phyloP scores from a whole-genome alignment of 83 land plant species.

The Picea abies region DNA sequence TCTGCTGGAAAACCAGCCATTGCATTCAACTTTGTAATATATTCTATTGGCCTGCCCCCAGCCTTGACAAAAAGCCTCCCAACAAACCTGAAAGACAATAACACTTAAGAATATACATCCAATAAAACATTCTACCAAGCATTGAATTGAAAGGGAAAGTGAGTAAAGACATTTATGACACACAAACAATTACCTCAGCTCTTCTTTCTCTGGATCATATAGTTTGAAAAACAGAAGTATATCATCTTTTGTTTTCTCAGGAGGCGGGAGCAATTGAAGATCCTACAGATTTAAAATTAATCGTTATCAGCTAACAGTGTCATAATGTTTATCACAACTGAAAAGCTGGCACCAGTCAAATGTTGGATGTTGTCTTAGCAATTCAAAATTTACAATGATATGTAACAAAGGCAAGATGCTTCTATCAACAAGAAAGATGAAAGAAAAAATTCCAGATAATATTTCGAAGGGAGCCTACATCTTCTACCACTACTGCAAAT shows the following conservation, averaged over 20 bases:
- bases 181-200: constrained; percentile 63
- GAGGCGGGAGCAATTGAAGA: constrained; percentile 49
- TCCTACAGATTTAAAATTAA: constrained; percentile 52
- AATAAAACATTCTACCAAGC: background rate
- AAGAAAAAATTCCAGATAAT: background rate
- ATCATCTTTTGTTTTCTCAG: constrained; percentile 88
- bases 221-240: constrained; percentile 94
- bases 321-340: background rate
- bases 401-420: no score
- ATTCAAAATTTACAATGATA: background rate
- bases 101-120: no score
- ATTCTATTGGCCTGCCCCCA: constrained; percentile 73
- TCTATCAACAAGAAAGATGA: background rate
- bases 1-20: constrained; percentile 89
- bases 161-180: no score
- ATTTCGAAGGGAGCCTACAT: background rate
- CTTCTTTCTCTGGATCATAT: constrained; percentile 93
- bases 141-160: background rate
- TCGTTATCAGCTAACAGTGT: background rate
- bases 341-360: background rate
- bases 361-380: background rate
- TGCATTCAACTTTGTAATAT: constrained; percentile 70
- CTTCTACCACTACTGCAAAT: no score
- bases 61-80: constrained; percentile 89
- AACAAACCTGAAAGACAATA: constrained; percentile 62